phyloP scores from a whole-genome alignment of 768 basidiomycete genomes.

The Lentinus brumalis region DNA sequence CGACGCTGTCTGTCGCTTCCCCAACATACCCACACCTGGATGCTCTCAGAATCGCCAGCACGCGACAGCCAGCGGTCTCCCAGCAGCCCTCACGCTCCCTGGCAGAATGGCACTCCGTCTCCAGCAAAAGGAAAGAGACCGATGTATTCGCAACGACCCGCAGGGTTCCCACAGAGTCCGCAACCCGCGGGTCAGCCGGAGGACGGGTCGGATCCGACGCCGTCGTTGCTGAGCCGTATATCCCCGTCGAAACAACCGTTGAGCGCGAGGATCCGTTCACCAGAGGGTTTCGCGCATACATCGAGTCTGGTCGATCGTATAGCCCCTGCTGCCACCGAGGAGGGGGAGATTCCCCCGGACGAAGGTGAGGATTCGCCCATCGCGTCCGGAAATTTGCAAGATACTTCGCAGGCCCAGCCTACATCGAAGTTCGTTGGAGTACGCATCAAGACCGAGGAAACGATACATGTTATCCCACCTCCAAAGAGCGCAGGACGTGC shows the following conservation, averaged over 20 bases:
- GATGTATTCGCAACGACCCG: conserved; percentile 2
- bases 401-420: background rate
- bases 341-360: background rate
- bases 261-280: background rate
- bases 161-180: conserved; percentile 2
- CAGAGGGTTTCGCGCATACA: background rate
- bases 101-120: background rate
- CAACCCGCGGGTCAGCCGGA: conserved; percentile 2
- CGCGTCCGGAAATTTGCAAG: conserved; percentile 7
- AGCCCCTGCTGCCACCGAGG: background rate
- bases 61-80: conserved; percentile 3
- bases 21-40: background rate
- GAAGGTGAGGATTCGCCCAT: conserved; percentile 3
- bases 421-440: background rate
- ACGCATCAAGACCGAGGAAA: conserved; percentile 10
- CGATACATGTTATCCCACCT: background rate
- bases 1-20: too few species aligned
- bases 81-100: background rate
- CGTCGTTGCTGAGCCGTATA: conserved; percentile 12
- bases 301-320: background rate
- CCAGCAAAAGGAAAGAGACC: conserved; percentile 9
- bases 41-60: background rate
- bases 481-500: background rate
- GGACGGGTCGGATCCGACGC: conserved; percentile 4
- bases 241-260: background rate